Evolutionary conservation across 441 rosid genomes (phyloP).

Genomic region (Brassica balearica): DNA sequence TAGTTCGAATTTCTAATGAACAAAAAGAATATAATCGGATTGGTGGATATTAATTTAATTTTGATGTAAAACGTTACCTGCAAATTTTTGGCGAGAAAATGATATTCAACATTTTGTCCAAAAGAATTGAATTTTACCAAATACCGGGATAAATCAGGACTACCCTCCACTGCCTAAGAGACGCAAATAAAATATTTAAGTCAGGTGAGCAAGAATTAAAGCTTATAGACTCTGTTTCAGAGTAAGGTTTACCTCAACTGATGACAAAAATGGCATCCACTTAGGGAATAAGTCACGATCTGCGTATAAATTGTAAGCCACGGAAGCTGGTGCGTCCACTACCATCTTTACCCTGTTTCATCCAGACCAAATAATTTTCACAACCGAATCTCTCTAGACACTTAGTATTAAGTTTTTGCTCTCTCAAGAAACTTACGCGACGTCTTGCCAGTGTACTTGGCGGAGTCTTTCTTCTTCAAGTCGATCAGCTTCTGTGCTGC

Average conservation of each 20-base stretch:
- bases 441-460: constrained; percentile 62
- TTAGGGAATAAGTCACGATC: constrained; percentile 86
- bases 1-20: neutral
- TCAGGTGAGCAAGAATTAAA: neutral
- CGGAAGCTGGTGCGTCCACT: constrained; percentile 71
- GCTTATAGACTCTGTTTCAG: constrained; percentile 1
- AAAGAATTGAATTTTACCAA: constrained; percentile 74
- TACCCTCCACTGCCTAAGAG: constrained; percentile 64
- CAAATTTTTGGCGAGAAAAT: constrained; percentile 87
- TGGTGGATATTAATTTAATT: neutral
- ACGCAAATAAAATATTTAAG: neutral
- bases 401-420: neutral
- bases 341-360: constrained; percentile 70
- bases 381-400: neutral
- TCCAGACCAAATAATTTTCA: constrained; percentile 4
- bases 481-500: constrained; percentile 21
- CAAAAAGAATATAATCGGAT: neutral
- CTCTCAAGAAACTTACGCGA: constrained; percentile 56
- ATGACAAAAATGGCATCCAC: constrained; percentile 95
- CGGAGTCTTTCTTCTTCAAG: constrained; percentile 16
- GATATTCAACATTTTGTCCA: constrained; percentile 70
- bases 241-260: constrained; percentile 65
- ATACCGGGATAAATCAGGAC: constrained; percentile 82
- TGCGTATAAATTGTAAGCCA: constrained; percentile 71
- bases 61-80: constrained; percentile 48